These are phyloP conservation scores for Narthecium ossifragum DNA, from an alignment of 106 monocot genomes.

Conservation along the genomic window DNA sequence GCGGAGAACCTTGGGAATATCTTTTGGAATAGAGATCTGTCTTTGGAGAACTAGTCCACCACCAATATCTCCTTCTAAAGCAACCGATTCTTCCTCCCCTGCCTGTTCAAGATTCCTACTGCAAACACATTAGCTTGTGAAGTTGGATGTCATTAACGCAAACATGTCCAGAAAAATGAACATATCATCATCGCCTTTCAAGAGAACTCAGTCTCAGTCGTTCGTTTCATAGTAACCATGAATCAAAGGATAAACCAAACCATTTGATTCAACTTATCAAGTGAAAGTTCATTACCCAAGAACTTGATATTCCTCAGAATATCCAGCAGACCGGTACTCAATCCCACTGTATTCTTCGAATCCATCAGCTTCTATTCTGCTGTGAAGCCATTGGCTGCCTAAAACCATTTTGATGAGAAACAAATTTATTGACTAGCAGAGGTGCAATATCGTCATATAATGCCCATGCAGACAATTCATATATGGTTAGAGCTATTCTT, in stretches of 20 bases:
- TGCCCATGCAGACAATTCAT: no score
- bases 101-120: conserved; percentile 70
- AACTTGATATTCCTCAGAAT: conserved; percentile 79
- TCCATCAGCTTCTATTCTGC: conserved; percentile 73
- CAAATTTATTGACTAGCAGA: no score
- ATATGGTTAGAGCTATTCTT: no score
- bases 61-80: conserved; percentile 93
- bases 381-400: conserved; percentile 87
- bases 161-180: not conserved
- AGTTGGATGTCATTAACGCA: not conserved
- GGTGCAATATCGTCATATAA: no score
- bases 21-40: conserved; percentile 63
- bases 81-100: conserved; percentile 70
- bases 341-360: conserved; percentile 94
- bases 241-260: no score
- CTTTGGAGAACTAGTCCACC: conserved; percentile 80
- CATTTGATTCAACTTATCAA: no score
- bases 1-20: conserved; percentile 38
- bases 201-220: no score
- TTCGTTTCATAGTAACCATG: no score
- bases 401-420: no score
- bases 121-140: conserved; percentile 1
- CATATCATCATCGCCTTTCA: no score
- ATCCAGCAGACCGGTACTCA: conserved; percentile 94
- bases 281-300: conserved; percentile 31